Percentiles rank a stretch among this genome's conserved stretches.
phyloP scores from a whole-genome alignment of 176 grass and related monocot species.

The Oryza rufipogon region DNA sequence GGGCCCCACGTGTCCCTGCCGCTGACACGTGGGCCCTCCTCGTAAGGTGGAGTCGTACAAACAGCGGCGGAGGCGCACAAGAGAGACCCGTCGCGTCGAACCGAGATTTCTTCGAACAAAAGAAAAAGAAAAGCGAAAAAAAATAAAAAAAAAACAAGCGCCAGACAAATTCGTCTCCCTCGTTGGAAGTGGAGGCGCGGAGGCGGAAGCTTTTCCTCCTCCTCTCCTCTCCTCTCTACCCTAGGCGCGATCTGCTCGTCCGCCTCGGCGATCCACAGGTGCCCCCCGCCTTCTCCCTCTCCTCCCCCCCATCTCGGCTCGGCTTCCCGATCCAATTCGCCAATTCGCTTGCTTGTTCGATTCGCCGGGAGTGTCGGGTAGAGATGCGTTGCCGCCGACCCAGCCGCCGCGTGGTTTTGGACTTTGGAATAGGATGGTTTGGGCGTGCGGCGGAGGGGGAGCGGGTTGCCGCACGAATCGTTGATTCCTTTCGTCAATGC shows the following conservation, averaged over 20 bases:
- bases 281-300: background rate
- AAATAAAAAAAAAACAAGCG: background rate
- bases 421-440: background rate
- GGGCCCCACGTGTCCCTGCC: background rate
- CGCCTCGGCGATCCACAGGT: constrained; percentile 9
- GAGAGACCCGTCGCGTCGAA: background rate
- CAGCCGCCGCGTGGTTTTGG: background rate
- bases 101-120: constrained; percentile 22
- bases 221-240: background rate
- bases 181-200: constrained; percentile 8
- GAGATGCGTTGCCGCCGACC: constrained; percentile 6
- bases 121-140: background rate
- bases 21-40: background rate
- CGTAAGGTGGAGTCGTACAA: background rate
- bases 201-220: background rate
- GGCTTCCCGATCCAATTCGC: background rate
- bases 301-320: background rate
- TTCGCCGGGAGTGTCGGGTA: background rate
- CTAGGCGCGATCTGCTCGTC: constrained; percentile 32
- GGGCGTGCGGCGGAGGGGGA: background rate
- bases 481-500: constrained; percentile 20
- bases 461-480: background rate
- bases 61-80: constrained; percentile 19
- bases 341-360: background rate
- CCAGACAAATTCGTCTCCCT: constrained; percentile 4